Evolutionary conservation across 2,329 filamentous ascomycete genomes (phyloP), one percentile per base, ranked within the genome.

Genomic region (Nemania serpens): DNA sequence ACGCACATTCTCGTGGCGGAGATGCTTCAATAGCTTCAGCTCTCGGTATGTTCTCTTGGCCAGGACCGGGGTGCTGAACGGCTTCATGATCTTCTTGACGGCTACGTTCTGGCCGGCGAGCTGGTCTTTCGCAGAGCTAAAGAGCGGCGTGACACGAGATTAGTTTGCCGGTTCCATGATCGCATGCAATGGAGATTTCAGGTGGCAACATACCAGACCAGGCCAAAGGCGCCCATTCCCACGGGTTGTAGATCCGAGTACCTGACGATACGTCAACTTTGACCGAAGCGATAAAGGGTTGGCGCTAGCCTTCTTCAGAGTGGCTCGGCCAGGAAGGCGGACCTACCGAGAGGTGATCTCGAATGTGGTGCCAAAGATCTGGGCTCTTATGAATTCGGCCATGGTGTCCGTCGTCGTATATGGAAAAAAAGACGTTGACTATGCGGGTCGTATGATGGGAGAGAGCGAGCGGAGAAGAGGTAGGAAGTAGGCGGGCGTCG

Each of bases 1-100:
- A 75, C 82, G 65, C 77, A 97, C 94, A 80, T 99, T 99, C 80
- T 99, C 95, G 77, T 99, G 95, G 75, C 89, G 89, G 63, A 99
- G 82, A 75, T 99, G 95, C 83, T 98, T 99, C 73, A 99, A 83
- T 66, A 99, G 86, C 83, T 98, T 99, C 75, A 99, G 82, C 78
- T 99, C 95, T 74, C 95, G 89, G 78, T 99, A 99, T 68, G 95
- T 99, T 75, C 95, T 87, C 83, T 99, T 99, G 61, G 95, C 95
- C 49, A 99, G 84, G 61, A 99, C 95, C 1, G 95, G 93, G n/a
- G 95, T 99, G 84, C 93, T 97, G 80, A 99, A 99, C 10, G 95
- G 95, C 83, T 98, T 99, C 94, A 99, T 98, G 75, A 99, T 99
- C 87, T 99, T 99, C 86, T 99, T 99, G 76, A 99, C 93, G 61